Evolutionary conservation across 768 basidiomycete genomes (phyloP), one percentile per base, ranked within the genome.

Genomic region (Melanogaster broomeanus): DNA sequence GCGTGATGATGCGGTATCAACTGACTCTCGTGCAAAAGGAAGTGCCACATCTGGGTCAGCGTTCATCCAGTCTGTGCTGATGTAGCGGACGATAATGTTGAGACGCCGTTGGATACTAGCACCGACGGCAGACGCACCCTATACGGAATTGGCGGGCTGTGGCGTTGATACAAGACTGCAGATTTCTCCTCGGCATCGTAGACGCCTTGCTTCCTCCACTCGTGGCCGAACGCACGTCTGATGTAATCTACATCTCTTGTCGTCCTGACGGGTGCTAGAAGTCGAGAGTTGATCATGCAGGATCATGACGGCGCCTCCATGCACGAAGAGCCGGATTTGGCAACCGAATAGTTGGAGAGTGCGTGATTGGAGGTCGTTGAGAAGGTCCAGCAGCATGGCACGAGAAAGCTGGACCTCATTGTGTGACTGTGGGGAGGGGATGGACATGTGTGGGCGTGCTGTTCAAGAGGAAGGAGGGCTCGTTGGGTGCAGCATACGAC

Each of bases 281-380:
- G 48, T 61, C 46, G 62, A 74, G 59, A 69, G 68, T 1, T 67
- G 62, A 0, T 74, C 74, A 41, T 89, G 85, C 2, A 89, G 74
- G 21, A 89, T 76, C 84, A 88, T 87, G 49, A 84, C 84, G 0
- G 84, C 86, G 1, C 87, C 87, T 19, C 87, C 87, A 51, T 89
- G 87, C 0, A 86, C 74, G 42, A 88, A 81, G 16, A 89, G 74
- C 6, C 81, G 77, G 4, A 88, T 74, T 31, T 75, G 77, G 30
- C 63, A 63, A n/a, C 74, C 72, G 59, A 88, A 87, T 6, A 65
- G 66, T 1, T 61, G 55, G 12, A 73, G 63, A 2, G 83, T 68
- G 12, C 77, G 75, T 1, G 66, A 68, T 4, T 87, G 83, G 51
- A 88, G 77, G 58, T 78, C 68, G 13, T 66, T 64, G 34, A 88